These are phyloP conservation scores for Yarrowia yakushimensis DNA, from an alignment of 805 yeast genomes.

Conservation along the genomic window DNA sequence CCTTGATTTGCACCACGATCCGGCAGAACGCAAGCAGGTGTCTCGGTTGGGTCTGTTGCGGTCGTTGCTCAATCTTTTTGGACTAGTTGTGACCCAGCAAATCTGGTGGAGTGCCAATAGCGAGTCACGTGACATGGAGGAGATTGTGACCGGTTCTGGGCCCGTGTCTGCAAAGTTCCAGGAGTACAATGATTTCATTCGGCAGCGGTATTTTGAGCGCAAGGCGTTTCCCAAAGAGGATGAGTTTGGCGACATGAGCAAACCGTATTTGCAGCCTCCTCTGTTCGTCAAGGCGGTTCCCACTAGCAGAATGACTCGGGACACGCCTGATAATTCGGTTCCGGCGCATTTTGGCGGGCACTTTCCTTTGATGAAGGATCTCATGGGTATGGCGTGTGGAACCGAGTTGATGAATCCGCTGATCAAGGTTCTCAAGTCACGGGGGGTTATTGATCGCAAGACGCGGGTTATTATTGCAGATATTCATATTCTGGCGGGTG, in stretches of 20 bases:
- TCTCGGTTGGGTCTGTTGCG: neutral
- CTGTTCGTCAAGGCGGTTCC: too few species aligned
- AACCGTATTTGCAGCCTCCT: neutral
- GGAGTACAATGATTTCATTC: slow-evolving; percentile 2
- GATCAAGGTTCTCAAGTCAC: neutral
- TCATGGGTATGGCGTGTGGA: slow-evolving; percentile 4
- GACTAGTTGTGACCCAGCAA: neutral
- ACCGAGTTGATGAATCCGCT: slow-evolving; percentile 8
- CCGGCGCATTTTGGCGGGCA: neutral
- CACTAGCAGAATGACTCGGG: neutral
- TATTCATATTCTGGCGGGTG: neutral
- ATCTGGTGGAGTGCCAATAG: neutral
- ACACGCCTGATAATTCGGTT: neutral
- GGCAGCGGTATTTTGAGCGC: neutral
- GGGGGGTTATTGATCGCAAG: neutral
- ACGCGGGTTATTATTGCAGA: neutral
- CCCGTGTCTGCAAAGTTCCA: slow-evolving; percentile 10
- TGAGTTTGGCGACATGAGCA: neutral
- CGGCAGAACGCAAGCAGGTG: neutral
- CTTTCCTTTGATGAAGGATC: neutral
- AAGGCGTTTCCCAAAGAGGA: neutral
- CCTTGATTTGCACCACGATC: neutral
- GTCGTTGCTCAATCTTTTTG: neutral
- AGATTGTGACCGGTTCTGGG: slow-evolving; percentile 11
- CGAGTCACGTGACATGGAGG: neutral